A percentile compares a stretch with the other conserved stretches of the same genome.
Conservation (phyloP, 1,139 yeast species). For the Diutina scorzettiae region DNA sequence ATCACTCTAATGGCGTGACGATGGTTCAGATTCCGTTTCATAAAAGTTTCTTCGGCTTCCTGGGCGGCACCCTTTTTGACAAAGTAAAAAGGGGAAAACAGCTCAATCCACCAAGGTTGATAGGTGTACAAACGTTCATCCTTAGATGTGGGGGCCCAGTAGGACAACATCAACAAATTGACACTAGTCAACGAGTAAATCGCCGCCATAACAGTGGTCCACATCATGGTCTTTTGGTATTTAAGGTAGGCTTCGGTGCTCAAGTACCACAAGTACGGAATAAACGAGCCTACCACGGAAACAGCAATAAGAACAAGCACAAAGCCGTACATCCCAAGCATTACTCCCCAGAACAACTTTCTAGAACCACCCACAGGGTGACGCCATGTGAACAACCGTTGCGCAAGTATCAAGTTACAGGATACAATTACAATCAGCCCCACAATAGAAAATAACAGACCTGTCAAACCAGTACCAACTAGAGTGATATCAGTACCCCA, state of each 20-base stretch:
- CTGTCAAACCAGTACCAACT: constrained; percentile 43
- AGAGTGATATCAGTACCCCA: constrained; percentile 43
- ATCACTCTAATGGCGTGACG: constrained; percentile 41
- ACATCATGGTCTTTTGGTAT: constrained; percentile 7
- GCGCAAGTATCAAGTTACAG: constrained; percentile 56
- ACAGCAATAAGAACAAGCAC: constrained; percentile 40
- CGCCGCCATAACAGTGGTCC: neutral
- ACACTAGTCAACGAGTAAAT: neutral
- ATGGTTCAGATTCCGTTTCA: constrained; percentile 36
- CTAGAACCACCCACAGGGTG: constrained; percentile 68
- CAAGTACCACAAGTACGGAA: constrained; percentile 52
- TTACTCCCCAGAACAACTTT: constrained; percentile 38
- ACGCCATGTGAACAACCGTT: constrained; percentile 70
- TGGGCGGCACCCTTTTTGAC: constrained; percentile 36
- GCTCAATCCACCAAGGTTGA: constrained; percentile 75
- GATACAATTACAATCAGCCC: constrained; percentile 46
- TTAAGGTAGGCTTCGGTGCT: neutral
- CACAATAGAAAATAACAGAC: constrained; percentile 46
- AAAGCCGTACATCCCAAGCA: constrained; percentile 40
- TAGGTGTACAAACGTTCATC: constrained; percentile 46
- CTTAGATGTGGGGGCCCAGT: constrained; percentile 42
- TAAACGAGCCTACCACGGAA: constrained; percentile 52
- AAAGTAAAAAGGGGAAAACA: constrained; percentile 43
- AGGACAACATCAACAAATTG: constrained; percentile 12
- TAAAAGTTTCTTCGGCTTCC: constrained; percentile 40